Evolutionary conservation across 1,284 basidiomycete species (phyloP), one percentile per base, ranked within the genome.

Genomic region (Malassezia obtusa): DNA sequence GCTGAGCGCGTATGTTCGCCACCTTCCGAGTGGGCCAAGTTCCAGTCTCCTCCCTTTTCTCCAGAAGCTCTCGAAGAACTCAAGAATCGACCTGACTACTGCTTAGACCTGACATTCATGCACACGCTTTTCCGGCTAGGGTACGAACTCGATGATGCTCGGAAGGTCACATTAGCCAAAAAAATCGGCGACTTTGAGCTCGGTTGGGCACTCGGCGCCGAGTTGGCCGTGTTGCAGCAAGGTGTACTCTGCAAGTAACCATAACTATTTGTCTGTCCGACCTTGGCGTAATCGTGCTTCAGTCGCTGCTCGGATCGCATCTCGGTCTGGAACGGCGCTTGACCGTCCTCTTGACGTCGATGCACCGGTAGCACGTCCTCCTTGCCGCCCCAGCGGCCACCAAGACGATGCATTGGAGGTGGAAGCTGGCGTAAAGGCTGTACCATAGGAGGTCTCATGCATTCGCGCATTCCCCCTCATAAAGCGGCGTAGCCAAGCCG

Each of bases 41-140:
- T 59, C n/a, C 50, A 22, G 10, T 31, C 38, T 25, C 44, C 47
- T 3, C 56, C 66, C 47, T 51, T 70, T 71, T 77, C 70, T 8
- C 51, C 59, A 0, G 51, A 62, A 8, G 79, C 86, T 19, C 81
- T 91, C 76, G 79, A 77, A 0, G 90, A 94, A 70, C 78, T 96
- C 11, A 78, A 82, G 48, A 87, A 80, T 50, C 79, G 89, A 10
- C 90, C 92, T 0, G 92, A 96, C 77, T 89, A 85, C 78, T 98
- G 92, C 75, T 80, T 96, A 41, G 92, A 98, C 76, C 75, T 96
- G 68, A 95, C 89, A 31, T 98, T 91, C 75, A 89, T 92, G 88
- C 83, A 94, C 71, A 84, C 82, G 32, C 75, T 98, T 57, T 76
- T 98, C 48, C 80, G 84, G 52, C 78, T 91, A 0, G 79, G 71